Evolutionary conservation across 345 rosid genomes (phyloP).

Genomic region (Pistacia atlantica): DNA sequence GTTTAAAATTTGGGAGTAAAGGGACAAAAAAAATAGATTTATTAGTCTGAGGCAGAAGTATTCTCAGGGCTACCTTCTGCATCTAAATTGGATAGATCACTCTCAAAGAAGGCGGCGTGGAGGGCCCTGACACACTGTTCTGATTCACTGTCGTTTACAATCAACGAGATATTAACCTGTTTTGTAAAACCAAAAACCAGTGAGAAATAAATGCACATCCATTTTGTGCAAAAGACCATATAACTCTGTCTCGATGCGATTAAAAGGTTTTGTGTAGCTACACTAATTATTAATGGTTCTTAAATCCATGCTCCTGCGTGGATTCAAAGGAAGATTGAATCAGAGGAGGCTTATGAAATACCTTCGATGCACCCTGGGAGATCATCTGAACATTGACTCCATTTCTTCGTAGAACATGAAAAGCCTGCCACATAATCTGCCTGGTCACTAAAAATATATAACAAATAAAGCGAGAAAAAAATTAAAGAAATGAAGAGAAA

Average conservation of each 20-base stretch:
- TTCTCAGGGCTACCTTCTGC: conserved; percentile 32
- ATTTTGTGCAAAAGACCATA: not conserved
- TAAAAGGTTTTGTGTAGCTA: not conserved
- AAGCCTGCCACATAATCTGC: conserved; percentile 52
- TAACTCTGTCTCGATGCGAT: not conserved
- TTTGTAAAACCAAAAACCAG: not conserved
- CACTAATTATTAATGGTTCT: too few species aligned
- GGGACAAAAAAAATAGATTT: too few species aligned
- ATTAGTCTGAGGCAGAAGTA: conserved; percentile 31
- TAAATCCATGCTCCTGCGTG: too few species aligned
- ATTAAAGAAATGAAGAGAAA: not conserved
- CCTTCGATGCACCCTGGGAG: conserved; percentile 99
- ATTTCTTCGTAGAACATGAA: conserved; percentile 74
- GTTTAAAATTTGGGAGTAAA: too few species aligned
- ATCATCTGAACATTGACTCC: conserved; percentile 99
- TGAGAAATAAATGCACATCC: not conserved
- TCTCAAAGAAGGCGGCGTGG: conserved; percentile 74
- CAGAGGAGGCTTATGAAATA: conserved; percentile 18
- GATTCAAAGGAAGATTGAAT: not conserved
- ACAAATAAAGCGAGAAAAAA: not conserved
- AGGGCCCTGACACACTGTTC: conserved; percentile 86
- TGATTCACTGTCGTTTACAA: conserved; percentile 81
- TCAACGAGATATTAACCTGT: conserved; percentile 91
- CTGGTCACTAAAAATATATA: not conserved
- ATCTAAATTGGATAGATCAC: conserved; percentile 47